Evolutionary conservation across 768 basidiomycete species (phyloP), one percentile per base, ranked within the genome.

Genomic region (Lactifluus pinguis): DNA sequence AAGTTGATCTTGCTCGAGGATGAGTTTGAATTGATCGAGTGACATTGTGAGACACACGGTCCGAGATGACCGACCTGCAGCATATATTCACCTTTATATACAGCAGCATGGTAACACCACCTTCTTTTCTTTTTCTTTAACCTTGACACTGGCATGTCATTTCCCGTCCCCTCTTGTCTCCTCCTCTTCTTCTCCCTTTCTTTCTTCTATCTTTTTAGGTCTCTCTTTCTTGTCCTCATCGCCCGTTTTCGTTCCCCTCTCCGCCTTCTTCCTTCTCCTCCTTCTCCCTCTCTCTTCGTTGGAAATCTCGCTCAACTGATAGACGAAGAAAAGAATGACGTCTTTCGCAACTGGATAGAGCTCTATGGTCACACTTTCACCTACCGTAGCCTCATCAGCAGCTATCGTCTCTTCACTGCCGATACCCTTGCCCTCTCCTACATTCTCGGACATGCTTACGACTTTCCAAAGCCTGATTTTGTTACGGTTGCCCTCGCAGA

Each of bases 401-500:
- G 78, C 3, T 74, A 75, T 50, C 73, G 85, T 25, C 74, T 87
- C 60, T 74, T 83, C 71, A 83, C 82, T 7, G 79, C 78, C 51
- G 85, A 86, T 71, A 79, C 80, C 4, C 69, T 74, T 19, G 83
- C 84, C 1, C 69, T 87, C 42, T 73, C 77, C 4, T 79, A 85
- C 59, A 81, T 89, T 49, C 77, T 88, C 51, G 71, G 74, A 9
- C 76, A 79, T 54, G 75, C 81, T 0, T 81, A 84, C 61, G 74
- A 80, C 58, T 84, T 81, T 66, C 83, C 80, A 32, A 87, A 87
- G 69, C 83, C 84, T 2, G 77, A 81, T 59, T 82, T 82, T 61
- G 74, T 83, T 15, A 70, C 76, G 14, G 80, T 82, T 45, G 76
- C 70, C 58, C 73, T 83, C 21, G 78, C 80, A 0, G 73, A 73